Evolutionary conservation across 805 yeast species (phyloP), one percentile per base, ranked within the genome.

Genomic region (Metschnikowia santaceciliae): DNA sequence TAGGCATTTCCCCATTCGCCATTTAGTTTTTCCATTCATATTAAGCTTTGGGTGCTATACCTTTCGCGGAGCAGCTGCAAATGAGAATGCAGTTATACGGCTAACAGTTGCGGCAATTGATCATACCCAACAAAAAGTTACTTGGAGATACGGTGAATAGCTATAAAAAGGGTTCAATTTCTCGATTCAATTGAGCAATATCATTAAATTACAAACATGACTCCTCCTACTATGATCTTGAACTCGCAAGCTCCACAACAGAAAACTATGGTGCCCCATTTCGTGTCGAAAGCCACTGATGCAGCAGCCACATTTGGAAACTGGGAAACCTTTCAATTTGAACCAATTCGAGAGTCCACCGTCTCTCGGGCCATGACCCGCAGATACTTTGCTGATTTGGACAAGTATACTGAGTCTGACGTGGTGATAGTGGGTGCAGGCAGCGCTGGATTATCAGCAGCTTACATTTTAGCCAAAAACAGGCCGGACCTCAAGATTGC

Each of bases 321-420:
- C 63, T 86, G 92, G 92, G 80, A 82, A 14, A 71, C 73, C 42
- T 86, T 86, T 70, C 70, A 76, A 59, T 86, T 86, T 68, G 78
- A 82, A 13, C 90, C 90, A 50, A 86, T 86, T 60, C 77, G 90
- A 53, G 92, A 86, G 70, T 82, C 89, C 6, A 82, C 87, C 2
- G 91, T 86, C 33, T 83, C 90, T 7, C 78, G 91, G 54, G 92
- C 91, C 33, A 86, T 86, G 91, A 85, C 90, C 40, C 74, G 72
- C 52, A 79, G 91, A 57, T 86, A 86, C 70, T 86, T 84, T 64
- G 77, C 79, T 35, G 91, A 86, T 63, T 67, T 86, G 61, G 87
- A 86, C 73, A 83, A 81, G 66, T 84, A 80, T 65, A 84, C 90
- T 20, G 90, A 85, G 60, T 78, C 86, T 11, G 92, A 86, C 61